Base-by-base conservation (phyloP, 208 protist species). In the Balamuthia mandrillaris region DNA sequence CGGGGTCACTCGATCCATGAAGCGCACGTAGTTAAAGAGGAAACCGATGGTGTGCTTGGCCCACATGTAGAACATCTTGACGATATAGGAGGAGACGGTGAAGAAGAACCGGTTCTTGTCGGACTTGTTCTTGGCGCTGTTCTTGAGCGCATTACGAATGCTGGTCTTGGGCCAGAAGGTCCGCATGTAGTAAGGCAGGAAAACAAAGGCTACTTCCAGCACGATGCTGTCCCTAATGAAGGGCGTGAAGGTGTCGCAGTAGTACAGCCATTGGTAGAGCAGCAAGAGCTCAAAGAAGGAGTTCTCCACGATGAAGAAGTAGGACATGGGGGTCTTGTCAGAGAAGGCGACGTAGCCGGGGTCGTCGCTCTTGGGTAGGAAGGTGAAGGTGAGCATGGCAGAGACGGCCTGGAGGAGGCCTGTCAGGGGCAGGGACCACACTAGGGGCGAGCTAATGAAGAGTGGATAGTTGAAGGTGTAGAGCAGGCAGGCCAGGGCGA, bases 181-280 rank as follows among this genome's bases (percentile, higher is more conserved):
- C 18, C 61, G 61, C 18, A 70, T 60, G n/a, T 41, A 27, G 24
- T 70, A 70, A 70, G 61, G 61, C 24, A 70, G 24, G 41, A 70
- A 70, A 16, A 70, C 61, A 24, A 56, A 56, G 24, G 49, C 49
- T 21, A 56, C 21, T 21, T 56, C 49, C 49, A 56, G 21, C 21
- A 56, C 49, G 21, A 56, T 21, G 21, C 21, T 21, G 49, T 56
- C 49, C n/a, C n/a, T n/a, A n/a, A n/a, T n/a, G n/a, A n/a, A n/a
- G n/a, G n/a, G n/a, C 21, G 21, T 21, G 24, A 56, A 56, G 18
- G 24, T 60, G n/a, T 70, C 61, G 16, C 18, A 60, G 61, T 70
- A 70, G 61, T 70, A 70, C 24, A 70, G 61, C 61, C 61, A 70
- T 70, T 70, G 61, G 61, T 41, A 70, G 41, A 16, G 18, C 18